phyloP scores from a whole-genome alignment of 139 green algal genomes.

The Eudorina sp. region DNA sequence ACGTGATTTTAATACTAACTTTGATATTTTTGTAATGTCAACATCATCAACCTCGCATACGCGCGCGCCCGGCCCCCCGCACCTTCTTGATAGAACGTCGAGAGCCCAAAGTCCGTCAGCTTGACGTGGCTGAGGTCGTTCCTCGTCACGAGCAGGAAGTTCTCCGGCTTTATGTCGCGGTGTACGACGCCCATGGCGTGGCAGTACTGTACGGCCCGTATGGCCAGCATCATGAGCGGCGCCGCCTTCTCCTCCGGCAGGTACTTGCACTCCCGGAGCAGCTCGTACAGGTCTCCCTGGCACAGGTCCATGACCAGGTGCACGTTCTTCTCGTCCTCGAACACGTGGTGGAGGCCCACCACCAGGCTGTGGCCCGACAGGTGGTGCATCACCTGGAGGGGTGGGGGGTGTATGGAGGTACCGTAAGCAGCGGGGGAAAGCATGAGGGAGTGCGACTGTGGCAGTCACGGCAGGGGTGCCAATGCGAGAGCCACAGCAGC shows the following conservation, averaged over 20 bases:
- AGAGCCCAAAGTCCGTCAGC: constrained; percentile 86
- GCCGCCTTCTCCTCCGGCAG: constrained; percentile 48
- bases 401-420: background rate
- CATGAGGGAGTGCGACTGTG: no score
- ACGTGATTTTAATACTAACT: background rate
- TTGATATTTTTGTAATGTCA: background rate
- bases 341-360: constrained; percentile 72
- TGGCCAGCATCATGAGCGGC: constrained; percentile 48
- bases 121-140: constrained; percentile 56
- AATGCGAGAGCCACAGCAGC: no score
- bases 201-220: constrained; percentile 53
- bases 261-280: constrained; percentile 44
- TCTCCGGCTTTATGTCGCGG: constrained; percentile 79
- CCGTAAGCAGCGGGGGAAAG: background rate
- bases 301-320: constrained; percentile 94
- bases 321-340: constrained; percentile 84
- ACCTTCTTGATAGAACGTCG: constrained; percentile 71
- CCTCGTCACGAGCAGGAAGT: constrained; percentile 65
- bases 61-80: constrained; percentile 26
- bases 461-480: no score
- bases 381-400: constrained; percentile 46
- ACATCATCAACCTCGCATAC: background rate
- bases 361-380: constrained; percentile 55
- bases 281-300: constrained; percentile 94
- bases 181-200: constrained; percentile 66